These are phyloP conservation scores for Zymoseptoria tritici DNA, from an alignment of 2,329 filamentous ascomycete species.

Conservation along the genomic window DNA sequence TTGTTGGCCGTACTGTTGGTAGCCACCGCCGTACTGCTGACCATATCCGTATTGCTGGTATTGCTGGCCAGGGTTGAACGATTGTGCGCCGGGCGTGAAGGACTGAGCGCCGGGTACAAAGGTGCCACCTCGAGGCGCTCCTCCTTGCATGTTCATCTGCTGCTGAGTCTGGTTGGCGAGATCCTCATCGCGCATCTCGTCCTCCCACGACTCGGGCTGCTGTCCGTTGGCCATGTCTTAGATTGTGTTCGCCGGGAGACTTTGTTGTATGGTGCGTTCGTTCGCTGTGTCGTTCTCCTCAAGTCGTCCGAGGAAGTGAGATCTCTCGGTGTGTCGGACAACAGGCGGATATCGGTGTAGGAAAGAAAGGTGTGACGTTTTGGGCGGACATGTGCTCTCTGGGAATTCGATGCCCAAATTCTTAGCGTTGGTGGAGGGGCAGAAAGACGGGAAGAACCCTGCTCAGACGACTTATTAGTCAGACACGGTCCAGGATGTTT, in stretches of 20 bases:
- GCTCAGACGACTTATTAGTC: background rate
- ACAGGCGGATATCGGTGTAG: background rate
- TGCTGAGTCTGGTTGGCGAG: slow-evolving; percentile 34
- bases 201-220: slow-evolving; percentile 69
- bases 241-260: background rate
- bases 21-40: slow-evolving; percentile 32
- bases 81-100: slow-evolving; percentile 32
- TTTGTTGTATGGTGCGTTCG: background rate
- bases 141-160: slow-evolving; percentile 29
- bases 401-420: background rate
- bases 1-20: slow-evolving; percentile 19
- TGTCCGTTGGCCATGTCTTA: slow-evolving; percentile 22
- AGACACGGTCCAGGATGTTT: too few species aligned
- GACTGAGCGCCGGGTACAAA: slow-evolving; percentile 30
- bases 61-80: slow-evolving; percentile 24
- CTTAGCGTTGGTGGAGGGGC: background rate
- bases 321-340: background rate
- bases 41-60: slow-evolving; percentile 31
- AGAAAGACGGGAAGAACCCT: background rate
- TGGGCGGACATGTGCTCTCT: background rate
- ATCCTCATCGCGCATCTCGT: slow-evolving; percentile 32
- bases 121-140: slow-evolving; percentile 6
- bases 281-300: background rate
- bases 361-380: background rate
- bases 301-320: background rate